These are phyloP conservation scores for Trifolium pratense DNA, from an alignment of 306 rosid species.

Conservation along the genomic window DNA sequence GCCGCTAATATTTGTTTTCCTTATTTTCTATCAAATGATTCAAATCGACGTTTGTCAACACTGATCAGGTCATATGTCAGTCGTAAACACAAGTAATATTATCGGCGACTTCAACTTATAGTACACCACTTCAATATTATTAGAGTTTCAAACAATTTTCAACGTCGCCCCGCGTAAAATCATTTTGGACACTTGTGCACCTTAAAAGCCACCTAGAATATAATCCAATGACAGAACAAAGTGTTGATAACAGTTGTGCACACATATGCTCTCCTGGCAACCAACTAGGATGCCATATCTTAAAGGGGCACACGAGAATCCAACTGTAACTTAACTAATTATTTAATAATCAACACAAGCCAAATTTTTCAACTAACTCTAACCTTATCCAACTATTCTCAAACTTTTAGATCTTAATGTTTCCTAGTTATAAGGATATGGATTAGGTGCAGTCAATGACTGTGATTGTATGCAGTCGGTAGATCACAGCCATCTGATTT, in stretches of 20 bases:
- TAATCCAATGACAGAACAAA: not conserved
- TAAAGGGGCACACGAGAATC: slow-evolving; percentile 24
- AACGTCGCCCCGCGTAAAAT: no score
- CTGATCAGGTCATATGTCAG: no score
- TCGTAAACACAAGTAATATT: no score
- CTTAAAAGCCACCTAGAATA: not conserved
- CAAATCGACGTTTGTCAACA: no score
- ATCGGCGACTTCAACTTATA: no score
- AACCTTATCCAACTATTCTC: slow-evolving; percentile 15
- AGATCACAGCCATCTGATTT: no score
- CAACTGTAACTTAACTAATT: slow-evolving; percentile 31
- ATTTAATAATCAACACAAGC: slow-evolving; percentile 31
- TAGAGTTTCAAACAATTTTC: not conserved
- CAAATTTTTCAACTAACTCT: slow-evolving; percentile 4
- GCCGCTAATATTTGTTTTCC: no score
- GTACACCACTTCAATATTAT: no score
- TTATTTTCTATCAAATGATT: no score
- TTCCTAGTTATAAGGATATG: not conserved
- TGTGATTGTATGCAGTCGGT: no score
- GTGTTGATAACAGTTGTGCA: slow-evolving; percentile 26
- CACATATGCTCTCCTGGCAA: slow-evolving; percentile 34
- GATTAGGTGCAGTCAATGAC: no score
- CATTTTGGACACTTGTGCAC: not conserved
- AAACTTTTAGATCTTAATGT: slow-evolving; percentile 28
- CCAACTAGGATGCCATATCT: slow-evolving; percentile 6